phyloP scores from a whole-genome alignment of 305 asterid genomes.

The Galium porrigens region DNA sequence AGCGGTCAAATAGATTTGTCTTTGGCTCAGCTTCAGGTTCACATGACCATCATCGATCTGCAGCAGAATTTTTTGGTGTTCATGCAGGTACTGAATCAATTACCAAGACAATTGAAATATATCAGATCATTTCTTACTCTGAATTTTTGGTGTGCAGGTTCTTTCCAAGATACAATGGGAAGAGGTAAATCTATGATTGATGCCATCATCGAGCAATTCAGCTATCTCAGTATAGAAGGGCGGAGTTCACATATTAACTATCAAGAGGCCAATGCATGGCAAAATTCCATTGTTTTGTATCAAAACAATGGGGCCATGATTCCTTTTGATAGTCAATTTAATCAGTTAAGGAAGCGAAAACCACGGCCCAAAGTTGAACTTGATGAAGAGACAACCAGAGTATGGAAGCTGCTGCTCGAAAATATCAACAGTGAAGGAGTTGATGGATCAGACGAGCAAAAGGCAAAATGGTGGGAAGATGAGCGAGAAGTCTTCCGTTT shows the following conservation, averaged over 20 bases:
- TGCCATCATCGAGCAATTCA: constrained; percentile 40
- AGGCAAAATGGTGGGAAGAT: constrained; percentile 88
- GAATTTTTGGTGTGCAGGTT: constrained; percentile 42
- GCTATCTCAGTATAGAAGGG: constrained; percentile 43
- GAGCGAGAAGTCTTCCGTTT: constrained; percentile 81
- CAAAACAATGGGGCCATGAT: constrained; percentile 49
- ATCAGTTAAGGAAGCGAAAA: constrained; percentile 32
- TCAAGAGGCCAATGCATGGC: constrained; percentile 26
- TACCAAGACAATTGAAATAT: not conserved
- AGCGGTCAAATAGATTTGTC: constrained; percentile 46
- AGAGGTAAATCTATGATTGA: constrained; percentile 34
- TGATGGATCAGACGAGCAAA: constrained; percentile 77
- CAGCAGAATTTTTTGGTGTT: constrained; percentile 26
- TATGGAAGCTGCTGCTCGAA: constrained; percentile 85
- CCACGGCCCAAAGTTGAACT: constrained; percentile 83
- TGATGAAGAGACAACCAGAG: constrained; percentile 85
- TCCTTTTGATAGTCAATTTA: constrained; percentile 40
- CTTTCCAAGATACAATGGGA: constrained; percentile 41
- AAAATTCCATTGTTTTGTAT: constrained; percentile 54
- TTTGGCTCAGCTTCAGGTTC: constrained; percentile 27
- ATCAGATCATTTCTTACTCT: constrained; percentile 6
- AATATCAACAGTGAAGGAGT: constrained; percentile 83
- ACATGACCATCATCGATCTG: constrained; percentile 21
- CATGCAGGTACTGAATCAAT: constrained; percentile 1
- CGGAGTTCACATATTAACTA: constrained; percentile 26